Percentiles rank a stretch among this genome's conserved stretches.
These are phyloP conservation scores for Antrodiella citrinella DNA, from an alignment of 768 basidiomycete species.

Conservation along the genomic window DNA sequence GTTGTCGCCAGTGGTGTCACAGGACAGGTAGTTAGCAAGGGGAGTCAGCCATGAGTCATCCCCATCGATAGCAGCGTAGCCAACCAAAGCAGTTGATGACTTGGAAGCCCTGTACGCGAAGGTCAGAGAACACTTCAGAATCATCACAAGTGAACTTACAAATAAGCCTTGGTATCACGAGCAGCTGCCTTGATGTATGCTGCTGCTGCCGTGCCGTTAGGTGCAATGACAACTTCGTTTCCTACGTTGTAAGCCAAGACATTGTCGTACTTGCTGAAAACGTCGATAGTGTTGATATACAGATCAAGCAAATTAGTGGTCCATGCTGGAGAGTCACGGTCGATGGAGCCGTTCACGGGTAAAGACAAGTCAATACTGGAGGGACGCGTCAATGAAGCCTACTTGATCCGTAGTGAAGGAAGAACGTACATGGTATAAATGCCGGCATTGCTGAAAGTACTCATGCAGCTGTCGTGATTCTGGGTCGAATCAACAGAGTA, in stretches of 20 bases:
- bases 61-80: conserved; percentile 83
- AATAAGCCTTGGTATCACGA: conserved; percentile 78
- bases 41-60: conserved; percentile 49
- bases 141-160: conserved; percentile 53
- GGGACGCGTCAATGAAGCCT: conserved; percentile 9
- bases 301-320: conserved; percentile 70
- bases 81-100: conserved; percentile 58
- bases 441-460: conserved; percentile 59
- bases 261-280: conserved; percentile 82
- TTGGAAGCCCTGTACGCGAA: conserved; percentile 41
- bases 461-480: conserved; percentile 88
- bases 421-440: conserved; percentile 81
- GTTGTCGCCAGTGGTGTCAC: conserved; percentile 48
- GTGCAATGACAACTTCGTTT: conserved; percentile 64
- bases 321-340: conserved; percentile 70
- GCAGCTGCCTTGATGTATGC: conserved; percentile 89
- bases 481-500: conserved; percentile 80
- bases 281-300: conserved; percentile 71
- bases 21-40: conserved; percentile 74
- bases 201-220: conserved; percentile 50
- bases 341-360: conserved; percentile 80
- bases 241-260: conserved; percentile 86
- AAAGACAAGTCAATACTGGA: conserved; percentile 78
- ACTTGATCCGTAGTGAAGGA: too few species aligned
- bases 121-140: too few species aligned